A percentile compares a stretch with the other conserved stretches of the same genome.
These are phyloP conservation scores for Serendipita sp. DNA, from an alignment of 768 basidiomycete genomes.

Conservation along the genomic window DNA sequence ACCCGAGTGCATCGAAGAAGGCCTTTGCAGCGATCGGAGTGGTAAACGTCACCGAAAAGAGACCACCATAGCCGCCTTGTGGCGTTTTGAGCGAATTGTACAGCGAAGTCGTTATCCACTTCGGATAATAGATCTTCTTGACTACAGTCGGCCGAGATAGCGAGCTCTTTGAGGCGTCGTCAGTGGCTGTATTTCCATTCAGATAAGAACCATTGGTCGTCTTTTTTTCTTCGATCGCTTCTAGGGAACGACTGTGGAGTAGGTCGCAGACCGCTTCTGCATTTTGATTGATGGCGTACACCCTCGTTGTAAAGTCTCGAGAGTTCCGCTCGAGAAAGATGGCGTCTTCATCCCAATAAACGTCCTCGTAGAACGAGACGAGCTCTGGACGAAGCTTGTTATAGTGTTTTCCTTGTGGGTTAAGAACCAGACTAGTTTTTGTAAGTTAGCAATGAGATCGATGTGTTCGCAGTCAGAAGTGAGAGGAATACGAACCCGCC, in stretches of 20 bases:
- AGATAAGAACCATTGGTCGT: neutral
- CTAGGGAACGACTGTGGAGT: constrained; percentile 42
- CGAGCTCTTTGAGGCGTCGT: neutral
- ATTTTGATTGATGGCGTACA: constrained; percentile 64
- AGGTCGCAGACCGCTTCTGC: constrained; percentile 70
- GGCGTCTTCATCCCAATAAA: constrained; percentile 80
- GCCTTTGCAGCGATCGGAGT: constrained; percentile 47
- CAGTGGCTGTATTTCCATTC: too few species aligned
- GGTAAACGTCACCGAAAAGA: constrained; percentile 79
- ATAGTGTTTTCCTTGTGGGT: constrained; percentile 63
- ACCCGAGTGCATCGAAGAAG: constrained; percentile 73
- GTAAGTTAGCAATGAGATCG: neutral
- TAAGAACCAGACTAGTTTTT: constrained; percentile 58
- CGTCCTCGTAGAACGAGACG: constrained; percentile 53
- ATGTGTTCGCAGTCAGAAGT: neutral
- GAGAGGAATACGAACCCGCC: constrained; percentile 50
- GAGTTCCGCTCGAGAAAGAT: constrained; percentile 98
- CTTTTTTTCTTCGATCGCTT: neutral
- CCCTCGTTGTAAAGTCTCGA: constrained; percentile 68
- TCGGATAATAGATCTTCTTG: constrained; percentile 82
- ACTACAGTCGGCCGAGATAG: constrained; percentile 28
- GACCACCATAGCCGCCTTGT: constrained; percentile 61
- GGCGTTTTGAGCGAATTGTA: constrained; percentile 33
- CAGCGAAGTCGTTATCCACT: constrained; percentile 52
- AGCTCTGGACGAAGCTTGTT: constrained; percentile 44